Evolutionary conservation across 2,329 filamentous ascomycete species (phyloP).

Genomic region (Fragosphaeria purpurea): DNA sequence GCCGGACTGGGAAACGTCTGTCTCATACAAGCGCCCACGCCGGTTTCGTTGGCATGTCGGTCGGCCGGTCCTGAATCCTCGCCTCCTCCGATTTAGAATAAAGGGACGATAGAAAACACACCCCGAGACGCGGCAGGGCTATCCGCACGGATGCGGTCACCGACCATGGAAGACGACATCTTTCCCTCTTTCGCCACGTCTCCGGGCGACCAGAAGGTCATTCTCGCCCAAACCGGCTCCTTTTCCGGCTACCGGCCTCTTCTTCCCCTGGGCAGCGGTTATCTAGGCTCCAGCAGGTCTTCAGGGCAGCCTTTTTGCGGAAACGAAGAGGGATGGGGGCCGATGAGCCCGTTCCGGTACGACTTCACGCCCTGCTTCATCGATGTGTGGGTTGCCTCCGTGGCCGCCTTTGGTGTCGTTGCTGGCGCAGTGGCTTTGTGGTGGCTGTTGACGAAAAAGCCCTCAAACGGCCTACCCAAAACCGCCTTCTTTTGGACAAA

Average conservation of each 20-base stretch:
- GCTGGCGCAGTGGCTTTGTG: constrained; percentile 68
- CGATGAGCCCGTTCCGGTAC: constrained; percentile 74
- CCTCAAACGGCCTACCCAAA: constrained; percentile 57
- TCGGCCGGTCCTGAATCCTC: background rate
- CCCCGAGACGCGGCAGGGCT: no score
- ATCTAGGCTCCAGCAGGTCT: constrained; percentile 42
- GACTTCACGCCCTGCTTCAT: constrained; percentile 98
- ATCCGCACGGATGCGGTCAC: background rate
- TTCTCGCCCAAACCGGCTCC: constrained; percentile 47
- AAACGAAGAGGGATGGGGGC: constrained; percentile 91
- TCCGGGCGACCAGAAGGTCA: constrained; percentile 31
- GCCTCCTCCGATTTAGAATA: no score
- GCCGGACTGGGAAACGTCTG: no score
- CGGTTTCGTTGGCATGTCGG: background rate
- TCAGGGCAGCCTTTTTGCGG: constrained; percentile 68
- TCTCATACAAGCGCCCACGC: background rate
- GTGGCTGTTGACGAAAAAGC: constrained; percentile 64
- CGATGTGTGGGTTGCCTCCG: constrained; percentile 74
- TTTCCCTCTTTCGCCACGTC: constrained; percentile 7
- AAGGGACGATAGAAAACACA: background rate
- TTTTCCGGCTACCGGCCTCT: constrained; percentile 47
- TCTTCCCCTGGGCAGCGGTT: constrained; percentile 44
- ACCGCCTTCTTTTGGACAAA: constrained; percentile 93
- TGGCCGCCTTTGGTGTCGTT: constrained; percentile 70
- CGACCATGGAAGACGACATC: constrained; percentile 17